phyloP scores from a whole-genome alignment of 2,329 filamentous ascomycete species.

The Sphaceloma murrayae region DNA sequence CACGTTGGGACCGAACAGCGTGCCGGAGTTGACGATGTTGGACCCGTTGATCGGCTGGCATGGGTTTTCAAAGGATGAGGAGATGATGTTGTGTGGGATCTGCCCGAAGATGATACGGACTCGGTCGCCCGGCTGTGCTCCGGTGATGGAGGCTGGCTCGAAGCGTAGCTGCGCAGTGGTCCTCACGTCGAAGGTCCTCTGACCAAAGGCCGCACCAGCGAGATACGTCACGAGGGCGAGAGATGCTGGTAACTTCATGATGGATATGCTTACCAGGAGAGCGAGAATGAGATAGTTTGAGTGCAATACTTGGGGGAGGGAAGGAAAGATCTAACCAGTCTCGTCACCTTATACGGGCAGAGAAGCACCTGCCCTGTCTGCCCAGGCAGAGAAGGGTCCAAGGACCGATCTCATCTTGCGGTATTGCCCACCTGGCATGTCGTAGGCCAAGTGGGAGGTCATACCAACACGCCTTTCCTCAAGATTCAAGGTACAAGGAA shows the following conservation, averaged over 20 bases:
- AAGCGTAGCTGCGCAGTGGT: slow-evolving; percentile 1
- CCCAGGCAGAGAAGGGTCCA: no score
- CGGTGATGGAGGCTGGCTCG: neutral
- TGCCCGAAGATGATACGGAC: neutral
- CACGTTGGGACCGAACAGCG: neutral
- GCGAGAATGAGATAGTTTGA: no score
- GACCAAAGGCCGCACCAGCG: neutral
- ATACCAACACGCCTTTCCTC: no score
- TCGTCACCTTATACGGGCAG: no score
- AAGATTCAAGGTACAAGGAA: no score
- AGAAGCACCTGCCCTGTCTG: no score
- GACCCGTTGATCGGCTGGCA: neutral
- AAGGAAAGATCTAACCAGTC: no score
- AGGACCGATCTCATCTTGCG: no score
- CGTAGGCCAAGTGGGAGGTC: no score
- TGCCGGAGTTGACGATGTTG: slow-evolving; percentile 1
- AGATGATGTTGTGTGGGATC: slow-evolving; percentile 4
- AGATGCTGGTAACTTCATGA: slow-evolving; percentile 1
- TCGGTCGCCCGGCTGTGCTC: neutral
- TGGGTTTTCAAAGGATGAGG: slow-evolving; percentile 1
- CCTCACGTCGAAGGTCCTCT: neutral
- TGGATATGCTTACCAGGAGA: no score
- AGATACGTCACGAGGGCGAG: neutral
- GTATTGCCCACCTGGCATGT: no score
- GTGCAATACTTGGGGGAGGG: no score